These are phyloP conservation scores for Colletotrichum euphorbiae DNA, from an alignment of 2,329 filamentous ascomycete genomes.

Conservation along the genomic window DNA sequence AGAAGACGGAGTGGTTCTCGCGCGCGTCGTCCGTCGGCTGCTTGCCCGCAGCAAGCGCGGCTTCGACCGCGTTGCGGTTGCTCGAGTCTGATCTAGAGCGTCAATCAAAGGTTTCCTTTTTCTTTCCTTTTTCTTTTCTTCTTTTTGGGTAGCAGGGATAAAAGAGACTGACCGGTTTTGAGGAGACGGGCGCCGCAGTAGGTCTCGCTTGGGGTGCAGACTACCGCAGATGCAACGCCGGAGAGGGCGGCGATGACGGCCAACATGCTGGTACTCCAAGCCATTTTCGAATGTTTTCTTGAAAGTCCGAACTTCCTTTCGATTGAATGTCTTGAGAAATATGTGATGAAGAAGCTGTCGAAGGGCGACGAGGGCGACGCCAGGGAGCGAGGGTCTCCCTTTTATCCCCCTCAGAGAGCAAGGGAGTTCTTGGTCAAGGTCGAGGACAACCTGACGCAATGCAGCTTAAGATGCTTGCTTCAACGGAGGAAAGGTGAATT, in stretches of 20 bases:
- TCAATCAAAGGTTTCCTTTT: neutral
- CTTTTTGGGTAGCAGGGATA: neutral
- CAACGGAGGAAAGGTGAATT: too few species aligned
- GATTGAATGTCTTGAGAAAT: neutral
- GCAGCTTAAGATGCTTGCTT: too few species aligned
- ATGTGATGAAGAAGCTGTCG: neutral
- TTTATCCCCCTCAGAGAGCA: neutral
- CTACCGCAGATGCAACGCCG: neutral
- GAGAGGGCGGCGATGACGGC: neutral
- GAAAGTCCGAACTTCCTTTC: neutral
- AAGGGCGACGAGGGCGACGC: neutral
- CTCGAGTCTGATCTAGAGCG: neutral
- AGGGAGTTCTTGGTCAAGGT: neutral
- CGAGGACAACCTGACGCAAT: too few species aligned
- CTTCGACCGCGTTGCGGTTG: constrained; percentile 14
- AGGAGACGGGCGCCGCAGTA: constrained; percentile 34
- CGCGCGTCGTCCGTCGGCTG: constrained; percentile 30
- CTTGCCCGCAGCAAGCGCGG: constrained; percentile 12
- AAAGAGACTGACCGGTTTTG: constrained; percentile 7
- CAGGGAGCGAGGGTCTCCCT: neutral
- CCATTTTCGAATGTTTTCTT: neutral
- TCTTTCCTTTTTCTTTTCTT: too few species aligned
- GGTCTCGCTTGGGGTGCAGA: constrained; percentile 22
- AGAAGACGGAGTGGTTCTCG: constrained; percentile 29
- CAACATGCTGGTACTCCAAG: neutral